These are phyloP conservation scores for Trichaptum fuscoviolaceum DNA, from an alignment of 768 basidiomycete species.

Conservation along the genomic window DNA sequence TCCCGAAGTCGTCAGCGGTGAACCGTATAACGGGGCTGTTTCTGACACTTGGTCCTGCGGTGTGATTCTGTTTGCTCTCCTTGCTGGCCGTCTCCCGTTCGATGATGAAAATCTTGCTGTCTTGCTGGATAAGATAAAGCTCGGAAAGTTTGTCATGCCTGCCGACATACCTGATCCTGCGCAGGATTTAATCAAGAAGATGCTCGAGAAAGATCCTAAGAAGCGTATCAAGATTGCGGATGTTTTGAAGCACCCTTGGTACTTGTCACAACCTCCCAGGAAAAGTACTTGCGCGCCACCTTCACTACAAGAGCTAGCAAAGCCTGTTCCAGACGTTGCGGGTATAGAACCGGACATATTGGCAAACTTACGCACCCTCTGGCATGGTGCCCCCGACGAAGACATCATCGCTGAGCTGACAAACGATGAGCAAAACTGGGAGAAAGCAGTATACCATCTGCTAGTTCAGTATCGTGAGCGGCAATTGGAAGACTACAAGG, in stretches of 20 bases:
- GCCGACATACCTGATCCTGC: conserved; percentile 61
- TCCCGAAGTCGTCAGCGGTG: conserved; percentile 83
- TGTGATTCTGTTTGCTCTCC: conserved; percentile 85
- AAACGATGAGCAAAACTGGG: conserved; percentile 74
- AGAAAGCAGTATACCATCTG: conserved; percentile 93
- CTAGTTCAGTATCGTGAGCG: conserved; percentile 78
- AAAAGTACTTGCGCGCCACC: conserved; percentile 41
- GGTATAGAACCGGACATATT: conserved; percentile 89
- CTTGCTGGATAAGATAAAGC: conserved; percentile 77
- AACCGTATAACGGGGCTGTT: conserved; percentile 78
- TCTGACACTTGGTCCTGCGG: conserved; percentile 98
- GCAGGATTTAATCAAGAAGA: conserved; percentile 69
- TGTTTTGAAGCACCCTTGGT: conserved; percentile 79
- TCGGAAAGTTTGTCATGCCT: conserved; percentile 72
- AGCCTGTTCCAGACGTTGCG: conserved; percentile 53
- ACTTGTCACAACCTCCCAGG: conserved; percentile 48
- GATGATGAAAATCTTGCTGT: conserved; percentile 79
- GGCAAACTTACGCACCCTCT: conserved; percentile 85
- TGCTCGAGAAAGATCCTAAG: conserved; percentile 73
- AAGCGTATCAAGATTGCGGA: conserved; percentile 79
- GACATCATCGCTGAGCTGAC: conserved; percentile 66
- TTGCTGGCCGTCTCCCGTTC: conserved; percentile 85
- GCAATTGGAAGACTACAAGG: conserved; percentile 69
- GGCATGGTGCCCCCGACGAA: conserved; percentile 74
- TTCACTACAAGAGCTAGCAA: conserved; percentile 60